phyloP scores from a whole-genome alignment of 2,329 filamentous ascomycete species.

The Cryphonectria parasitica region DNA sequence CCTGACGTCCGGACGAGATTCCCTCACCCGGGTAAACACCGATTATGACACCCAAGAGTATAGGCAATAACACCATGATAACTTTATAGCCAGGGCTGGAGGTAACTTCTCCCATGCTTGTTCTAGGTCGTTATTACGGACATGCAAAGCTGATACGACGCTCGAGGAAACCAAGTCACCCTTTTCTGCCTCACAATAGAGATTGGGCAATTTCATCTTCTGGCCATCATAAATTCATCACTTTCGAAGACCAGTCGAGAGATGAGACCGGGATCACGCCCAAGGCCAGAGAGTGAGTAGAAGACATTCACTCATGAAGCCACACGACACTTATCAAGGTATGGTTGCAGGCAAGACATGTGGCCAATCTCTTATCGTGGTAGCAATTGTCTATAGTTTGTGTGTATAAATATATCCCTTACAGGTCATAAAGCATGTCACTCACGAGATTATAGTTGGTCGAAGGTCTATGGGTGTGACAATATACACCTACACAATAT shows the following conservation, averaged over 20 bases:
- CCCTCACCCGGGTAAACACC: background rate
- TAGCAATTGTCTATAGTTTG: too few species aligned
- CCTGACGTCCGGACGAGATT: background rate
- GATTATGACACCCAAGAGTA: background rate
- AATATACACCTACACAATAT: background rate
- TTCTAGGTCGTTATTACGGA: background rate
- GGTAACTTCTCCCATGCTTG: background rate
- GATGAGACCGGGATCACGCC: too few species aligned
- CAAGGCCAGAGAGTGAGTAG: too few species aligned
- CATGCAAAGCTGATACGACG: background rate
- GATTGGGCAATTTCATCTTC: background rate
- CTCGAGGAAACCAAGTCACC: background rate
- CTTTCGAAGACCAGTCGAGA: background rate
- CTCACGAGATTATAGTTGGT: background rate
- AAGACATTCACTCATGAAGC: too few species aligned
- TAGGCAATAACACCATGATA: background rate
- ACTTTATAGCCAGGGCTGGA: background rate
- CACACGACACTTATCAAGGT: too few species aligned
- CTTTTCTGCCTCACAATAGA: background rate
- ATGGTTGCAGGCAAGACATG: too few species aligned
- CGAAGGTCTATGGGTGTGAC: background rate
- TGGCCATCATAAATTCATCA: background rate
- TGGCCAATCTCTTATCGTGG: too few species aligned
- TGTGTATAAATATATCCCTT: too few species aligned
- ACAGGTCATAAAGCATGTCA: background rate